Conservation (phyloP, 345 rosid species). For the Microcos paniculata region DNA sequence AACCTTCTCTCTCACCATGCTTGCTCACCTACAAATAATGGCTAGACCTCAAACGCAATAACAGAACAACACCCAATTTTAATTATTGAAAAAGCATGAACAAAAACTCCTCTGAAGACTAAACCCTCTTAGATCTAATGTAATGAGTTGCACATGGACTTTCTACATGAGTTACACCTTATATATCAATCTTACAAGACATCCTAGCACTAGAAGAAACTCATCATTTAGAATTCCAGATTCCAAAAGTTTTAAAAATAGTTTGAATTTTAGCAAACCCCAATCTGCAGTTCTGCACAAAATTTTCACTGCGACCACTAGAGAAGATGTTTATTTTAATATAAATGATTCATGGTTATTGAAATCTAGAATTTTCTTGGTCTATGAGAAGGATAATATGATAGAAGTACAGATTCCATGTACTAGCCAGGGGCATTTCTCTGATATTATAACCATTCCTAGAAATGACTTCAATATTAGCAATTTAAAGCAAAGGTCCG, state of each 20-base stretch:
- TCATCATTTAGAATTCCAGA: not conserved
- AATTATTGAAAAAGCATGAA: not conserved
- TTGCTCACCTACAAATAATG: constrained; percentile 27
- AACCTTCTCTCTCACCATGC: constrained; percentile 16
- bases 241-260: not conserved
- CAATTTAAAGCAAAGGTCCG: not conserved
- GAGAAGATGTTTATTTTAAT: not conserved
- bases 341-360: not conserved
- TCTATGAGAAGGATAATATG: not conserved
- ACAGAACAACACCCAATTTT: not conserved
- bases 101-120: not conserved
- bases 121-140: not conserved
- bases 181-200: not conserved
- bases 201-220: not conserved
- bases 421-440: not conserved
- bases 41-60: constrained; percentile 20
- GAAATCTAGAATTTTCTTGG: not conserved
- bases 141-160: not conserved
- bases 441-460: not conserved
- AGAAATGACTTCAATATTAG: not conserved
- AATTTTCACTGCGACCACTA: not conserved
- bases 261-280: not conserved
- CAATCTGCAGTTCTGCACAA: not conserved
- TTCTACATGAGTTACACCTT: not conserved
- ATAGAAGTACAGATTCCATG: not conserved